Evolutionary conservation across 2,329 filamentous ascomycete species (phyloP), one percentile per base, ranked within the genome.

Genomic region (Fusarium sp.): DNA sequence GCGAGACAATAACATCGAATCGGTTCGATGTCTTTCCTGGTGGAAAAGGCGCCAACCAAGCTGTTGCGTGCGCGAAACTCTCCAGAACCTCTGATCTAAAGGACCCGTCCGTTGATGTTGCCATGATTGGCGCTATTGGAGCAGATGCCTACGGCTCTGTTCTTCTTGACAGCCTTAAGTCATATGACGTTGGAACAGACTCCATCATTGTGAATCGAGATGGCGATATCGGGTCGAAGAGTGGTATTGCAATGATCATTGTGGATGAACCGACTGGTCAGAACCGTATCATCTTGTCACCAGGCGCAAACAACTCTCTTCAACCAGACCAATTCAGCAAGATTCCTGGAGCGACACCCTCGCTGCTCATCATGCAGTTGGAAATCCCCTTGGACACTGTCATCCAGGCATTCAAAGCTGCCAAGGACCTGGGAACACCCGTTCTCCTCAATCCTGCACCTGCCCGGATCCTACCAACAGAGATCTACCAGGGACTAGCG

Each of bases 31-130:
- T 90, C 33, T 94, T 92, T 37, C 90, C 92, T 19, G 96, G 95
- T 71, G 95, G 96, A 57, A 98, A 98, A 81, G 95, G 95, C 64
- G 94, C 94, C 62, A 98, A 98, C 82, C 95, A 97, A 82, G 94
- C 94, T 55, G 92, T 97, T 57, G 93, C 94, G 15, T 94, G 91
- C 79, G 92, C 90, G 43, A 92, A 94, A 65, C 87, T 96, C 48
- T 95, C 92, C 1, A 86, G 91, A 44, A 75, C 84, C 17, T 71
- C 75, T 37, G 64, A 75, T 51, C 67, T 78, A 41, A 64, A 74
- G 40, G 75, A 84, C 30, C 71, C 79, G 4, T 63, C 72, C 17
- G 75, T 77, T 28, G 70, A 76, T 33, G 86, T 94, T 26, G 83
- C 86, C 72, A 94, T 95, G 90, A 79, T 92, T n/a, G 92, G 92